Percentiles rank a stretch among this genome's conserved stretches.
Evolutionary conservation across 129 eudicot species (phyloP).

Genomic region (Erigeron canadensis): DNA sequence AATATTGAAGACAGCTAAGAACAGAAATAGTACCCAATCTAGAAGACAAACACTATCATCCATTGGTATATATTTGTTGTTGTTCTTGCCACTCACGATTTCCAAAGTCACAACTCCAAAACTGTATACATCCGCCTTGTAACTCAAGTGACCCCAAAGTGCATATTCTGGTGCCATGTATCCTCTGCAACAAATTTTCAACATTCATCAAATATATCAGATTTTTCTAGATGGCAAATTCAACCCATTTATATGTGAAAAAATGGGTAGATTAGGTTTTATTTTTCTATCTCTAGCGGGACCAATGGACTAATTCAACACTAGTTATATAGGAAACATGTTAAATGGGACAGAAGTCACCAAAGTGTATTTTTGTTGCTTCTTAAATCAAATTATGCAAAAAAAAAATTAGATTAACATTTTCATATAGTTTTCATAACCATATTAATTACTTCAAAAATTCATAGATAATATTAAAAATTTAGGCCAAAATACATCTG

Average conservation of each 20-base stretch:
- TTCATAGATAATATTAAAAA: too few relatives aligned
- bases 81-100: conserved; percentile 46
- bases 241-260: not conserved
- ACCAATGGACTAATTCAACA: too few relatives aligned
- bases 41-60: conserved; percentile 46
- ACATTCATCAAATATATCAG: conserved; percentile 8
- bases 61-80: conserved; percentile 37
- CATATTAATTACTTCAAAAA: too few relatives aligned
- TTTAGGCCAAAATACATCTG: not conserved
- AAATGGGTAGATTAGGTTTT: not conserved
- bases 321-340: too few relatives aligned
- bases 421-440: too few relatives aligned
- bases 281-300: not conserved
- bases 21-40: conserved; percentile 40
- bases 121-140: conserved; percentile 56
- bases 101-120: conserved; percentile 52
- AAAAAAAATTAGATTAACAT: too few relatives aligned
- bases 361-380: too few relatives aligned
- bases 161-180: conserved; percentile 60
- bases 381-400: too few relatives aligned
- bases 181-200: conserved; percentile 29
- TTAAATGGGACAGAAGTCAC: too few relatives aligned
- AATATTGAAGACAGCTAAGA: not conserved
- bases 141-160: conserved; percentile 47
- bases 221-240: not conserved